These are phyloP conservation scores for Pythium scleroteichum DNA, from an alignment of 352 stramenopile species.

Conservation along the genomic window DNA sequence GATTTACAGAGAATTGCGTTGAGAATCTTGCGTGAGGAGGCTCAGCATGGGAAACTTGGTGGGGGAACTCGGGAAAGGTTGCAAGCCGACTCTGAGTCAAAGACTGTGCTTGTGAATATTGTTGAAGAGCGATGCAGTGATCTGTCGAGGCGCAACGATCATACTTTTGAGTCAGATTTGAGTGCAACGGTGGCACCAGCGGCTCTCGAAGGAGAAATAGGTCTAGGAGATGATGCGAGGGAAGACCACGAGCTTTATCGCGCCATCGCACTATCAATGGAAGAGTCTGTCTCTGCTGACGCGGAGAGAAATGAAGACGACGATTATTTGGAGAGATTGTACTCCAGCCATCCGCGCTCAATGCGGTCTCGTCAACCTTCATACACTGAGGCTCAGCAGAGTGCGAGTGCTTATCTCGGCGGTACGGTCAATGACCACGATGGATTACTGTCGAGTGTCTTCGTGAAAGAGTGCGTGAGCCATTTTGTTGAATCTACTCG, in stretches of 20 bases:
- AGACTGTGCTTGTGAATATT: conserved; percentile 6
- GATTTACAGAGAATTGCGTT: conserved; percentile 55
- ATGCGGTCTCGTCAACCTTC: conserved; percentile 47
- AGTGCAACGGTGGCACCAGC: conserved; percentile 16
- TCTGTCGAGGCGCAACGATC: too few relatives aligned
- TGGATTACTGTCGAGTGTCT: conserved; percentile 61
- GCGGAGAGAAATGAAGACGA: conserved; percentile 46
- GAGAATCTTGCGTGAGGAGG: conserved; percentile 61
- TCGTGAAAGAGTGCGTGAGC: conserved; percentile 84
- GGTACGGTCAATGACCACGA: conserved; percentile 59
- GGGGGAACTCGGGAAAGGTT: conserved; percentile 22
- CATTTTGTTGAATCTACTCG: conserved; percentile 84
- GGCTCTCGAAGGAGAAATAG: neutral
- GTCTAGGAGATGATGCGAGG: too few relatives aligned
- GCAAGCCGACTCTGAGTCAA: neutral
- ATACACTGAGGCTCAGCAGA: conserved; percentile 62
- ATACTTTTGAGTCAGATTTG: too few relatives aligned
- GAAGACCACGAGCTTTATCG: conserved; percentile 35
- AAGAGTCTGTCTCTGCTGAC: conserved; percentile 21
- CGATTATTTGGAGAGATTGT: conserved; percentile 10
- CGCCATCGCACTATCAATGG: conserved; percentile 48
- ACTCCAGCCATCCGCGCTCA: conserved; percentile 13
- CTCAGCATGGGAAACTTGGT: conserved; percentile 32
- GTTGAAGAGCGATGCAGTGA: conserved; percentile 7
- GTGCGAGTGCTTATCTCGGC: conserved; percentile 53